These are phyloP conservation scores for Lactuca saligna DNA, from an alignment of 129 eudicot genomes.

Conservation along the genomic window DNA sequence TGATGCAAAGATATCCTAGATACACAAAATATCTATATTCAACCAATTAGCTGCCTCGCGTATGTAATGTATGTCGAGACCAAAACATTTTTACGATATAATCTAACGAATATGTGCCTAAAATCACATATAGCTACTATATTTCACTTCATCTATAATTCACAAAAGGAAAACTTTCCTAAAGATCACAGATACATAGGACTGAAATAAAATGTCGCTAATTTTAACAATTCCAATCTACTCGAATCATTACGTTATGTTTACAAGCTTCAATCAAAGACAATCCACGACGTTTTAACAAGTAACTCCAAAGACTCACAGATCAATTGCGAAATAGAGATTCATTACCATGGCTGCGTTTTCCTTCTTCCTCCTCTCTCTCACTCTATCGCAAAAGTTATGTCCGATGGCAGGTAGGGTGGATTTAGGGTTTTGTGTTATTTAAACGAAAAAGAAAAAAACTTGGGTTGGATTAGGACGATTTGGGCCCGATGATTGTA, in stretches of 20 bases:
- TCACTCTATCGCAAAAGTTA: background rate
- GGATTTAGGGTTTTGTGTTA: background rate
- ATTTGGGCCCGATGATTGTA: background rate
- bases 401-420: background rate
- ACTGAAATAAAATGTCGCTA: background rate
- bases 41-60: too few species aligned
- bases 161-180: background rate
- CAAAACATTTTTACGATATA: too few species aligned
- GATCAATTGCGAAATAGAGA: background rate
- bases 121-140: too few species aligned
- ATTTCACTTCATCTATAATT: too few species aligned
- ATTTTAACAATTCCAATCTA: background rate
- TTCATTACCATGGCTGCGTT: conserved; percentile 3
- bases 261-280: background rate
- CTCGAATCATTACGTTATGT: background rate
- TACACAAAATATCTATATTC: too few species aligned
- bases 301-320: background rate
- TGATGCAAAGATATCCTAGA: too few species aligned
- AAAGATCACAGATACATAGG: background rate
- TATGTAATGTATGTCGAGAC: too few species aligned
- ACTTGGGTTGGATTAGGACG: background rate
- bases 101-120: too few species aligned
- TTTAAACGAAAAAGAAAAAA: background rate
- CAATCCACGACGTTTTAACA: background rate
- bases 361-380: background rate